Evolutionary conservation across 257 asterid genomes (phyloP).

Genomic region (Coffea eugenioides): DNA sequence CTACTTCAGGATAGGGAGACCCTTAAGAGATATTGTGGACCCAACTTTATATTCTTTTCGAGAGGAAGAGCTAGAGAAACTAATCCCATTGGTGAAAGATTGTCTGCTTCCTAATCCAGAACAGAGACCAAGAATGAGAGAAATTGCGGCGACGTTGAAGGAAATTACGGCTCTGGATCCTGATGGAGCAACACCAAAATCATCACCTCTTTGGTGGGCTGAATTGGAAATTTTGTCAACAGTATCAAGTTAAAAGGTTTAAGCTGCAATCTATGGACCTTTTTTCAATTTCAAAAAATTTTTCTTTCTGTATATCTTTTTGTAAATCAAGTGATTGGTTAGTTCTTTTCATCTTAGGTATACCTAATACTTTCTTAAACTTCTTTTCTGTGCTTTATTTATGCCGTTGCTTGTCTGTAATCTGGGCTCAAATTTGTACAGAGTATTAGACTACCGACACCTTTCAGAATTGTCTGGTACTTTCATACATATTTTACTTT

Average conservation of each 20-base stretch:
- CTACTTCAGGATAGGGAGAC: constrained; percentile 37
- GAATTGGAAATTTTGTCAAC: constrained; percentile 34
- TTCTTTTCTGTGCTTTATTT: not conserved
- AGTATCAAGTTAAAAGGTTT: constrained; percentile 12
- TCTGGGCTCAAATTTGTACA: constrained; percentile 6
- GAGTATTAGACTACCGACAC: not conserved
- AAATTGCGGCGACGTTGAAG: constrained; percentile 49
- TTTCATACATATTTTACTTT: not conserved
- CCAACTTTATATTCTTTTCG: constrained; percentile 50
- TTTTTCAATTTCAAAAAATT: no score
- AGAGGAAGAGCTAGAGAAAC: constrained; percentile 47
- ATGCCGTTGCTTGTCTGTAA: not conserved
- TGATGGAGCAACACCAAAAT: constrained; percentile 34
- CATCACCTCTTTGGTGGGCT: constrained; percentile 44
- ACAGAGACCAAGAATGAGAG: constrained; percentile 50
- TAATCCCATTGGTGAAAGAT: constrained; percentile 43
- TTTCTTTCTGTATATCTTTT: not conserved
- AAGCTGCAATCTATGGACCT: not conserved
- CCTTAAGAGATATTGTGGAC: constrained; percentile 49
- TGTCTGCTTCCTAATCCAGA: constrained; percentile 48
- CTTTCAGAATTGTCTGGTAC: not conserved
- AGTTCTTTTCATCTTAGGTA: not conserved
- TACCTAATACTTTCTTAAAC: not conserved
- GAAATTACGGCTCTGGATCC: constrained; percentile 48
- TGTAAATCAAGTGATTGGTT: not conserved